Base-by-base conservation (phyloP, 768 basidiomycete genomes). In the Lactarius indigo region DNA sequence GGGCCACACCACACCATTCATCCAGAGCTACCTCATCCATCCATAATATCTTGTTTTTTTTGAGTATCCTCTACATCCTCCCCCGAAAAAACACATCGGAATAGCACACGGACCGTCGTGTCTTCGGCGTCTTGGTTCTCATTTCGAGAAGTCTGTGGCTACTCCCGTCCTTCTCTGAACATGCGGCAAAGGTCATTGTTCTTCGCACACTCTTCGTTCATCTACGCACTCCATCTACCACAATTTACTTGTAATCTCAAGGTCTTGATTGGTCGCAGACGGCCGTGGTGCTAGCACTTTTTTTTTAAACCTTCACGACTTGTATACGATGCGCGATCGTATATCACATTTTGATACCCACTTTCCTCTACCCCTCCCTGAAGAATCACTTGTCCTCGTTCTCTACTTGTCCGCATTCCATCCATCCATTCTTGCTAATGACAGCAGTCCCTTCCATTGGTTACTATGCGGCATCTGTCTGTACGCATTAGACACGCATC, bases 401-500 rank as follows among this genome's bases (percentile, higher is more conserved):
- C 41, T 61, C 26, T 35, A 58, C 62, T 56, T 44, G 54, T 64
- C 47, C 50, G 33, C 63, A 56, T 60, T 61, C 50, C n/a, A 59
- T 66, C n/a, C 17, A 37, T 52, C 35, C 37, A 39, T 15, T 61
- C 65, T 63, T 61, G 44, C 55, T 59, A 61, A 57, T 61, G 54
- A 68, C 72, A 63, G 50, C 71, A 72, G 73, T 67, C 70, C 66
- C 74, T 66, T 61, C 69, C 71, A 26, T 64, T 50, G 59, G 35
- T 62, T 73, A 74, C 74, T 77, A 75, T 75, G 42, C 42, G 58
- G 41, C 63, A 70, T 64, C 63, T 57, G 52, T 70, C 26, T 86
- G 87, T 88, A 89, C 87, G 83, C 84, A 87, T 83, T 87, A 89
- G 86, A 88, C 82, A 87, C 85, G 83, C 84, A 77, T 77, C 23